Evolutionary conservation across 805 yeast species (phyloP).

Genomic region (Metschnikowia colocasiae): DNA sequence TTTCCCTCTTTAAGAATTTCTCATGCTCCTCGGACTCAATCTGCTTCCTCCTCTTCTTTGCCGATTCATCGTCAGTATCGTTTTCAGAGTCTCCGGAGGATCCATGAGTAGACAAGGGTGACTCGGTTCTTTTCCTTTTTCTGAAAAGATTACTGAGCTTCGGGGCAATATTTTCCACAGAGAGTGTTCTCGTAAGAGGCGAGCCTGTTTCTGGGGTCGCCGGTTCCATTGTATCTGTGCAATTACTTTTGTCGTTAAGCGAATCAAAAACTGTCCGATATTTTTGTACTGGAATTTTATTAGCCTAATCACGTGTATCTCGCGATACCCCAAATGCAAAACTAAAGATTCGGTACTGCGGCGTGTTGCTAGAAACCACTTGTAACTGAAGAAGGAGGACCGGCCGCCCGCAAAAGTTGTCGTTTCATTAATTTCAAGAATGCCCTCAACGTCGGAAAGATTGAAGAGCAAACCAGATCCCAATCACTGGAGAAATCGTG

Average conservation of each 20-base stretch:
- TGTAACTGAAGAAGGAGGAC: no score
- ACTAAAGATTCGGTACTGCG: not conserved
- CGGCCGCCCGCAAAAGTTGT: no score
- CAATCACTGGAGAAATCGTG: not conserved
- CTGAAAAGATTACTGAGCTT: slow-evolving; percentile 28
- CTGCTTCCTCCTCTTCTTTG: slow-evolving; percentile 20
- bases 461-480: no score
- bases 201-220: slow-evolving; percentile 10
- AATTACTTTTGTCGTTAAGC: not conserved
- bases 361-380: not conserved
- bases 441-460: no score
- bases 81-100: slow-evolving; percentile 13
- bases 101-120: slow-evolving; percentile 7
- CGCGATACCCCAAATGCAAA: slow-evolving; percentile 4
- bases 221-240: slow-evolving; percentile 6
- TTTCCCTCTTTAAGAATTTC: slow-evolving; percentile 47
- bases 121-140: slow-evolving; percentile 19
- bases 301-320: slow-evolving; percentile 5
- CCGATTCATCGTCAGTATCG: slow-evolving; percentile 10
- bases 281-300: slow-evolving; percentile 6
- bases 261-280: not conserved
- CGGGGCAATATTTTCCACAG: slow-evolving; percentile 41
- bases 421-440: no score
- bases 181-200: slow-evolving; percentile 33
- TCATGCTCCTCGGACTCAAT: slow-evolving; percentile 26